phyloP scores from a whole-genome alignment of 176 grass and related monocot species.

The Oryza rufipogon region DNA sequence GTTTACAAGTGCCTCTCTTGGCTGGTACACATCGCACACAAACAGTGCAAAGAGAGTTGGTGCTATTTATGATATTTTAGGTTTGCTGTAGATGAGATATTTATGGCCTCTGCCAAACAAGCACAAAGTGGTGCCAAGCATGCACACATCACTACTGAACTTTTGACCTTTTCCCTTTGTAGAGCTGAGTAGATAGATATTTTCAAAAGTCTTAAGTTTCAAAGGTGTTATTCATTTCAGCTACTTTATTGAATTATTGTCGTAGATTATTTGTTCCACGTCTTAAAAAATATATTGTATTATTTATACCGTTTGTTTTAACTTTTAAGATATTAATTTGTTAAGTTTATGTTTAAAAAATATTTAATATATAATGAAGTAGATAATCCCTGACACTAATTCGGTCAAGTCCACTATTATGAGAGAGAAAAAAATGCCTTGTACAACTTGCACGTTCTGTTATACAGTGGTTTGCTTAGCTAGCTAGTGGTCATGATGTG shows the following conservation, averaged over 20 bases:
- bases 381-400: no score
- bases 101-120: not conserved
- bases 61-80: not conserved
- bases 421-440: not conserved
- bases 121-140: not conserved
- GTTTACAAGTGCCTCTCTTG: not conserved
- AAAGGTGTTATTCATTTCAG: no score
- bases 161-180: not conserved
- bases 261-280: no score
- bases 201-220: not conserved
- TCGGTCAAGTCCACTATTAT: not conserved
- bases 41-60: not conserved
- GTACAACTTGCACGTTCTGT: no score
- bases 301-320: no score
- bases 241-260: no score
- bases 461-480: not conserved
- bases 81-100: slow-evolving; percentile 15
- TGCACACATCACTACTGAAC: not conserved
- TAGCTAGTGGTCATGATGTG: not conserved
- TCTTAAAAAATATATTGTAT: no score
- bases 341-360: no score
- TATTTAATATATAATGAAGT: no score
- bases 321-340: no score
- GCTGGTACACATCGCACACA: not conserved
- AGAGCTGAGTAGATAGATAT: not conserved